phyloP scores from a whole-genome alignment of 176 grass and related monocot genomes.

The Phragmites australis region DNA sequence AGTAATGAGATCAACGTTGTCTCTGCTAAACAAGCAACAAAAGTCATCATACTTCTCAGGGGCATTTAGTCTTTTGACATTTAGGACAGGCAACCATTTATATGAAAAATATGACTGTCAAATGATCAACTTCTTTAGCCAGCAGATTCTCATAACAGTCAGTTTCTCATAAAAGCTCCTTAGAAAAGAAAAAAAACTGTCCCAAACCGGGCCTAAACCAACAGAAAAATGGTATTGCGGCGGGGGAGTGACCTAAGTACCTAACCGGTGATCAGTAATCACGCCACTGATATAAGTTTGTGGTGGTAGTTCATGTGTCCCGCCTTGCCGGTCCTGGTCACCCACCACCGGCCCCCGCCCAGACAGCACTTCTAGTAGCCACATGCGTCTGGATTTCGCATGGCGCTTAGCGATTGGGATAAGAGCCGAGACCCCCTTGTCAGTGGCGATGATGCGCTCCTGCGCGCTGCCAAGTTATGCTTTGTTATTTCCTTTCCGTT shows the following conservation, averaged over 20 bases:
- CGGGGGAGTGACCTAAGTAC: neutral
- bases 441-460: neutral
- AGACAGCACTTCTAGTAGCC: slow-evolving; percentile 17
- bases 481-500: neutral
- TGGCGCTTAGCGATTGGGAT: neutral
- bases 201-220: too few relatives aligned
- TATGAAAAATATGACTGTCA: too few relatives aligned
- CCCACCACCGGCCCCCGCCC: neutral
- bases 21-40: too few relatives aligned
- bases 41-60: too few relatives aligned
- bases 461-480: slow-evolving; percentile 6
- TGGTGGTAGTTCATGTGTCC: neutral
- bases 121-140: too few relatives aligned
- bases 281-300: neutral
- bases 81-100: too few relatives aligned
- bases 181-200: too few relatives aligned
- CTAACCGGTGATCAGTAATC: neutral
- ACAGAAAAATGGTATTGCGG: neutral
- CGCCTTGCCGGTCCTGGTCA: slow-evolving; percentile 31
- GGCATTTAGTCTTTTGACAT: too few relatives aligned
- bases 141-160: too few relatives aligned
- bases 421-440: neutral
- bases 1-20: too few relatives aligned
- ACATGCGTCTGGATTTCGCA: slow-evolving; percentile 24
- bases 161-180: too few relatives aligned